These are phyloP conservation scores for Colletotrichum siamense DNA, from an alignment of 2,329 filamentous ascomycete species.

Conservation along the genomic window DNA sequence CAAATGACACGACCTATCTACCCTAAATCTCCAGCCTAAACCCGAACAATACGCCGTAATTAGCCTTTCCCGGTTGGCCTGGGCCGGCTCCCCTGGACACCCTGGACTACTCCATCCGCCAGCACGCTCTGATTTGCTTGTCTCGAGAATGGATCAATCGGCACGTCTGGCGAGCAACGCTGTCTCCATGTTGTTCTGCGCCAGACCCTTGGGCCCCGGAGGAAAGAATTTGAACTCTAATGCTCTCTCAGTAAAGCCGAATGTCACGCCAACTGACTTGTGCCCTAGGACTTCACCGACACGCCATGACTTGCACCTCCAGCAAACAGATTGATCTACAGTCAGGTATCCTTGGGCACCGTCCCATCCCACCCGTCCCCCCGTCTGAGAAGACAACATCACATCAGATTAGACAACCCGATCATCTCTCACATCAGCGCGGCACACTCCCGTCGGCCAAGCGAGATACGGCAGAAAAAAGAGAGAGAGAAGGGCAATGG, in stretches of 20 bases:
- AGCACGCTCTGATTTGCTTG: conserved; percentile 7
- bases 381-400: neutral
- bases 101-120: conserved; percentile 5
- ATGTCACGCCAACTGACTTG: conserved; percentile 1
- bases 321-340: neutral
- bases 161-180: conserved; percentile 10
- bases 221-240: conserved; percentile 6
- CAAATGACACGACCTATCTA: neutral
- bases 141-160: conserved; percentile 14
- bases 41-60: conserved; percentile 11
- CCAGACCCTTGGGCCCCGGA: conserved; percentile 9
- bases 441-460: conserved; percentile 3
- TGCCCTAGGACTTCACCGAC: neutral
- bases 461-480: conserved; percentile 10
- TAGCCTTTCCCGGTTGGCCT: conserved; percentile 18
- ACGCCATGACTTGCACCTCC: neutral
- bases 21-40: neutral
- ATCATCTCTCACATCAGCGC: conserved; percentile 10
- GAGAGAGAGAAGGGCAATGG: neutral
- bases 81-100: conserved; percentile 7
- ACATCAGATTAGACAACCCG: neutral
- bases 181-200: conserved; percentile 7
- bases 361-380: neutral
- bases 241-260: neutral
- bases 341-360: neutral